These are phyloP conservation scores for Candida railenensis DNA, from an alignment of 805 yeast species.

Conservation along the genomic window DNA sequence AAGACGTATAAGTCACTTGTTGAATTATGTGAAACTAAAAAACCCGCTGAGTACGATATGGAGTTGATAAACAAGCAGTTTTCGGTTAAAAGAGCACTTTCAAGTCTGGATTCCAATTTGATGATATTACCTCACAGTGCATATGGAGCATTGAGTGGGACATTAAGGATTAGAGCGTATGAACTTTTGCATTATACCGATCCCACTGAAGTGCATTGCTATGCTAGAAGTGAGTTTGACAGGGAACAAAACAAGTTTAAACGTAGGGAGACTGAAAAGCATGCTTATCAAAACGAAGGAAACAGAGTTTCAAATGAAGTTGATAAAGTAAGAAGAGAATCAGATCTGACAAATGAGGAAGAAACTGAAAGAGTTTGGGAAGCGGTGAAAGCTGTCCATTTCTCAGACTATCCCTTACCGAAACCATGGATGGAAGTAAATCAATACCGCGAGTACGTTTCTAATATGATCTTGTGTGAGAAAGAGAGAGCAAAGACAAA, in stretches of 20 bases:
- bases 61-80: conserved; percentile 45
- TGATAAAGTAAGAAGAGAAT: no score
- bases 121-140: conserved; percentile 47
- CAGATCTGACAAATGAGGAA: no score
- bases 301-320: no score
- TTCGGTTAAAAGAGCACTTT: conserved; percentile 19
- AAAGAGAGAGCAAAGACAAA: background rate
- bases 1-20: conserved; percentile 20
- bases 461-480: conserved; percentile 18
- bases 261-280: background rate
- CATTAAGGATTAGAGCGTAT: conserved; percentile 22
- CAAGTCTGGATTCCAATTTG: conserved; percentile 11
- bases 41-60: conserved; percentile 50
- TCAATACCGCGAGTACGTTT: conserved; percentile 3
- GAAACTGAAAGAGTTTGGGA: conserved; percentile 2
- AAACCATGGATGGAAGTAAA: conserved; percentile 56
- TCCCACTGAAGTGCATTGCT: background rate
- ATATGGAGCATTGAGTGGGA: conserved; percentile 53
- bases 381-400: conserved; percentile 51
- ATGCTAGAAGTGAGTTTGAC: background rate
- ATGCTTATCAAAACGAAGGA: no score
- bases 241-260: background rate
- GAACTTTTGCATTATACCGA: background rate
- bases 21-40: conserved; percentile 19
- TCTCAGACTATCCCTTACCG: conserved; percentile 63